phyloP scores from a whole-genome alignment of 805 yeast genomes.

The Kuraishia borneana region DNA sequence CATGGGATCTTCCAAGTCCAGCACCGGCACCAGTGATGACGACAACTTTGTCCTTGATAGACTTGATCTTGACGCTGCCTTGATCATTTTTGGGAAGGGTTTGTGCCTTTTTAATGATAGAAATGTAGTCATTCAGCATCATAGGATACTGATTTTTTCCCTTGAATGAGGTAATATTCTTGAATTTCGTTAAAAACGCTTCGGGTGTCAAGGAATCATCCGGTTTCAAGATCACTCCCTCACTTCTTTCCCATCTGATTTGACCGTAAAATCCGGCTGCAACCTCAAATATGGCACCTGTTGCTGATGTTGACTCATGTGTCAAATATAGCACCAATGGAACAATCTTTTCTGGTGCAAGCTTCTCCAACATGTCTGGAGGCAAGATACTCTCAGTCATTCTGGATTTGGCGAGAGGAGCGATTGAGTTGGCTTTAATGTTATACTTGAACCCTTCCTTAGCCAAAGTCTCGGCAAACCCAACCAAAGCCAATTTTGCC shows the following conservation, averaged over 20 bases:
- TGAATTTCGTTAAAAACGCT: conserved; percentile 59
- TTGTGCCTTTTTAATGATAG: conserved; percentile 41
- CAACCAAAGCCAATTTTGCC: conserved; percentile 83
- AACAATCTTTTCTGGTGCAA: conserved; percentile 84
- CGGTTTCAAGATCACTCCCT: conserved; percentile 77
- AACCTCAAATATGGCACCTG: conserved; percentile 76
- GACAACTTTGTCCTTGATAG: conserved; percentile 76
- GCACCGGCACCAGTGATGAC: conserved; percentile 92
- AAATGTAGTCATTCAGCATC: conserved; percentile 60
- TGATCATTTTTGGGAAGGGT: conserved; percentile 42
- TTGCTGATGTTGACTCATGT: conserved; percentile 50
- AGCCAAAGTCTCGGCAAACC: conserved; percentile 88
- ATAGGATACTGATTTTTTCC: conserved; percentile 54
- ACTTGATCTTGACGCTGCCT: conserved; percentile 36
- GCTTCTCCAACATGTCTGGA: conserved; percentile 65
- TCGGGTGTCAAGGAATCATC: conserved; percentile 75
- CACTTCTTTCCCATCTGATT: conserved; percentile 89
- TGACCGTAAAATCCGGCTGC: conserved; percentile 93
- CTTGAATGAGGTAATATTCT: conserved; percentile 51
- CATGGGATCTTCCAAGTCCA: conserved; percentile 89
- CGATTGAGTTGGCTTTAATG: conserved; percentile 77
- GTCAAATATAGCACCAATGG: conserved; percentile 79
- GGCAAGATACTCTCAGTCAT: conserved; percentile 92
- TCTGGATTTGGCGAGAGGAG: conserved; percentile 91
- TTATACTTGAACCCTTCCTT: conserved; percentile 86